These are phyloP conservation scores for Postia placenta DNA, from an alignment of 768 basidiomycete species.

Conservation along the genomic window DNA sequence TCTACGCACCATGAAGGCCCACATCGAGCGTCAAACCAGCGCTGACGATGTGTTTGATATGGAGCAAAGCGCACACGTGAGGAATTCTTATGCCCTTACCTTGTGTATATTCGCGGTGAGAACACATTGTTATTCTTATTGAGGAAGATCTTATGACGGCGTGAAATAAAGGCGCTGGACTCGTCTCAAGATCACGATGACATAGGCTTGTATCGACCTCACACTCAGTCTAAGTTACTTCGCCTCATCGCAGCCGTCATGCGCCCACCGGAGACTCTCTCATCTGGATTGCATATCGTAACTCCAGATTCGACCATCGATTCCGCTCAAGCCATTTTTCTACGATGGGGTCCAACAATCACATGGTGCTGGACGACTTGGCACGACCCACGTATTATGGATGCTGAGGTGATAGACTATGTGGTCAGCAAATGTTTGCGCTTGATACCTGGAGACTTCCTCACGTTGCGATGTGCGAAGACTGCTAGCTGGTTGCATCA, in stretches of 20 bases:
- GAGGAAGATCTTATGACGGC: too few species aligned
- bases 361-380: slow-evolving; percentile 65
- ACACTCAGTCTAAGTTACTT: slow-evolving; percentile 38
- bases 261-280: slow-evolving; percentile 6
- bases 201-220: slow-evolving; percentile 36
- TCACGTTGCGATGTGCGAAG: too few species aligned
- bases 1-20: too few species aligned
- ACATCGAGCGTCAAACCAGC: too few species aligned
- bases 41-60: too few species aligned
- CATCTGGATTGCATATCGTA: not conserved
- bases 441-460: not conserved
- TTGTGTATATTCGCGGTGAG: too few species aligned
- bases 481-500: slow-evolving; percentile 50
- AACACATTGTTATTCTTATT: too few species aligned
- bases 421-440: slow-evolving; percentile 42
- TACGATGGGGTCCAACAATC: slow-evolving; percentile 51
- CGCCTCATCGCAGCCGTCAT: slow-evolving; percentile 38
- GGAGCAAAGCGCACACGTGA: too few species aligned
- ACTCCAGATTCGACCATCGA: slow-evolving; percentile 27
- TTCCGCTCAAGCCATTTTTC: slow-evolving; percentile 40
- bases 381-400: slow-evolving; percentile 44
- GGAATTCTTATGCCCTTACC: too few species aligned
- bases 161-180: slow-evolving; percentile 11
- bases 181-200: not conserved
- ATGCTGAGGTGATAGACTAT: slow-evolving; percentile 41